These are phyloP conservation scores for Nigrospora oryzae DNA, from an alignment of 2,329 filamentous ascomycete species.

Conservation along the genomic window DNA sequence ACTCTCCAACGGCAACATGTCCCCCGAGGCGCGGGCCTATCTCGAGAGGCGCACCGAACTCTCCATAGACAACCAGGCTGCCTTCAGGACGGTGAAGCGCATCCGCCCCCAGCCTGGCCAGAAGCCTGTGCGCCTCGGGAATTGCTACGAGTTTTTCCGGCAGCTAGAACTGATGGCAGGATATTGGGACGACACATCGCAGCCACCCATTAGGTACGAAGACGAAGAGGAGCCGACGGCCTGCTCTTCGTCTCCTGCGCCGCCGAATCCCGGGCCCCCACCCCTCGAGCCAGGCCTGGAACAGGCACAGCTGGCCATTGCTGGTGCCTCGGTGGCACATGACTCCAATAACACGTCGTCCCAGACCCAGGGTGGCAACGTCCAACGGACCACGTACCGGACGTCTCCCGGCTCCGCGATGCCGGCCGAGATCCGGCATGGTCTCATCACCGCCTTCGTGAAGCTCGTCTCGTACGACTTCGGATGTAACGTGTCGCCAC, in stretches of 20 bases:
- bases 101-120: conserved; percentile 46
- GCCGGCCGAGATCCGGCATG: conserved; percentile 49
- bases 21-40: conserved; percentile 50
- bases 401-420: conserved; percentile 44
- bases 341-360: conserved; percentile 8
- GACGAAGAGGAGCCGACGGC: conserved; percentile 1
- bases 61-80: conserved; percentile 44
- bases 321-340: conserved; percentile 4
- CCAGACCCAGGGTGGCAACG: conserved; percentile 4
- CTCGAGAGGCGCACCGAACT: conserved; percentile 51
- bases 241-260: not conserved
- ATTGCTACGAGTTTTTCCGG: conserved; percentile 58
- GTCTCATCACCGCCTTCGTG: conserved; percentile 49
- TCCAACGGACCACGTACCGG: conserved; percentile 27
- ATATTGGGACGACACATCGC: conserved; percentile 55
- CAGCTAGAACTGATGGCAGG: conserved; percentile 49
- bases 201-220: conserved; percentile 10
- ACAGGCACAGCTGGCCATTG: conserved; percentile 8
- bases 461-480: conserved; percentile 60
- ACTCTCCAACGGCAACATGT: conserved; percentile 43
- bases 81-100: conserved; percentile 53
- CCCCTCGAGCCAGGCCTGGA: conserved; percentile 9
- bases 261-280: conserved; percentile 3
- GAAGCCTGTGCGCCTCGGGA: conserved; percentile 46
- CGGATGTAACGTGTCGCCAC: conserved; percentile 49